phyloP scores from a whole-genome alignment of 352 stramenopile genomes.

The Lagenidium giganteum region DNA sequence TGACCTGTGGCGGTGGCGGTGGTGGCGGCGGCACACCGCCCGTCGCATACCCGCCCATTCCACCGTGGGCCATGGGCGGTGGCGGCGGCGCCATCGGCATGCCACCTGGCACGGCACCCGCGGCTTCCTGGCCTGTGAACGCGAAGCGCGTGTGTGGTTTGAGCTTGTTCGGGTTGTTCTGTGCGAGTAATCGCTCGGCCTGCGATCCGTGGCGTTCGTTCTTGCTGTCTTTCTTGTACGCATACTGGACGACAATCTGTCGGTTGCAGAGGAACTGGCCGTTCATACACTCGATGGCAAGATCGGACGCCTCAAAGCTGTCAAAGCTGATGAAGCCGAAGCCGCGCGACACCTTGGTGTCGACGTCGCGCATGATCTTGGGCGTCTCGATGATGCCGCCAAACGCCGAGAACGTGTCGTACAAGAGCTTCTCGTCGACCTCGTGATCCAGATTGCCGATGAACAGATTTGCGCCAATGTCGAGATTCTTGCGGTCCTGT shows the following conservation, averaged over 20 bases:
- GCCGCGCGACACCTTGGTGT: conserved; percentile 90
- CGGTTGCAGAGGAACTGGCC: conserved; percentile 97
- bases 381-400: conserved; percentile 95
- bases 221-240: conserved; percentile 97
- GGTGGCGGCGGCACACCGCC: conserved; percentile 8
- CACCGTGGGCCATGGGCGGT: conserved; percentile 20
- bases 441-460: conserved; percentile 95
- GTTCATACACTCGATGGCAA: conserved; percentile 99
- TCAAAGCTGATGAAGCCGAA: conserved; percentile 98
- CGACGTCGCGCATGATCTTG: conserved; percentile 93
- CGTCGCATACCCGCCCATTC: conserved; percentile 7
- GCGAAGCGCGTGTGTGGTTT: conserved; percentile 79
- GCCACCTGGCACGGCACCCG: neutral
- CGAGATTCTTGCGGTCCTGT: conserved; percentile 93
- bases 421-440: conserved; percentile 99
- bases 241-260: conserved; percentile 98
- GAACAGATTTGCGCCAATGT: conserved; percentile 99
- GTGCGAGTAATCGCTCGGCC: conserved; percentile 81
- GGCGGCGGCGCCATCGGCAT: conserved; percentile 19
- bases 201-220: conserved; percentile 91
- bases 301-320: conserved; percentile 95
- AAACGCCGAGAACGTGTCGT: conserved; percentile 99
- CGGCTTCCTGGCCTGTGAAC: conserved; percentile 11
- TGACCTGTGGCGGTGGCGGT: conserved; percentile 21
- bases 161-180: conserved; percentile 78